A percentile compares a stretch with the other conserved stretches of the same genome.
These are phyloP conservation scores for Penicillium simplicissimum DNA, from an alignment of 495 filamentous ascomycete genomes.

Conservation along the genomic window DNA sequence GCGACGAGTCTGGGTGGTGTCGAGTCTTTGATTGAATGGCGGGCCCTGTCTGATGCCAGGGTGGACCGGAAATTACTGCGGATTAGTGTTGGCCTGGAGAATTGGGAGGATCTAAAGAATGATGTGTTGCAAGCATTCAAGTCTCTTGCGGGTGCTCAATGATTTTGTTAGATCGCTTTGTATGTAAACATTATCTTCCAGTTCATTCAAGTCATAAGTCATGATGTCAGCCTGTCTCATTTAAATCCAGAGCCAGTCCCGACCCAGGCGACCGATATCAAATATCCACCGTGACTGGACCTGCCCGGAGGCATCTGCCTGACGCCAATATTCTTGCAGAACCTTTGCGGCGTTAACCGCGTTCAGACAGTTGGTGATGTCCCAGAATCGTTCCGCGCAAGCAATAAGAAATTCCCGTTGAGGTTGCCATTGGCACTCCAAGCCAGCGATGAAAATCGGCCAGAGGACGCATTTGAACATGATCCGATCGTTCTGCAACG, in stretches of 20 bases:
- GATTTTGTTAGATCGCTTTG: neutral
- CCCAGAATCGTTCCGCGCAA: constrained; percentile 40
- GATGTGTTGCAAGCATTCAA: constrained; percentile 69
- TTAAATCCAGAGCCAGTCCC: constrained; percentile 46
- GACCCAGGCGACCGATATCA: constrained; percentile 34
- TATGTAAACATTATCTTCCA: neutral
- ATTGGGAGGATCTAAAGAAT: constrained; percentile 71
- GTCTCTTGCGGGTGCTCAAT: constrained; percentile 7
- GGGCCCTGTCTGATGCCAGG: constrained; percentile 69
- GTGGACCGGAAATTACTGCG: constrained; percentile 71
- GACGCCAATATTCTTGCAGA: constrained; percentile 32
- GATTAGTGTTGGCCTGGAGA: constrained; percentile 78
- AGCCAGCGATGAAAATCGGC: constrained; percentile 58
- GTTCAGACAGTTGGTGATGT: constrained; percentile 40
- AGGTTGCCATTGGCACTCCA: constrained; percentile 40
- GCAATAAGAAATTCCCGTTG: constrained; percentile 32
- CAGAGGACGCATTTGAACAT: constrained; percentile 59
- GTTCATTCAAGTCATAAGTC: neutral
- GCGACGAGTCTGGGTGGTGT: constrained; percentile 88
- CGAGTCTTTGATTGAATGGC: constrained; percentile 73
- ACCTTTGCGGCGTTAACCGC: constrained; percentile 37
- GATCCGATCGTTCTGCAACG: constrained; percentile 44
- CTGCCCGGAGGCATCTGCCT: constrained; percentile 10
- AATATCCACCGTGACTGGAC: constrained; percentile 39
- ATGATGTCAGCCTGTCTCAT: neutral